Evolutionary conservation across 2,329 filamentous ascomycete species (phyloP), one percentile per base, ranked within the genome.

Genomic region (Eutypella sp.): DNA sequence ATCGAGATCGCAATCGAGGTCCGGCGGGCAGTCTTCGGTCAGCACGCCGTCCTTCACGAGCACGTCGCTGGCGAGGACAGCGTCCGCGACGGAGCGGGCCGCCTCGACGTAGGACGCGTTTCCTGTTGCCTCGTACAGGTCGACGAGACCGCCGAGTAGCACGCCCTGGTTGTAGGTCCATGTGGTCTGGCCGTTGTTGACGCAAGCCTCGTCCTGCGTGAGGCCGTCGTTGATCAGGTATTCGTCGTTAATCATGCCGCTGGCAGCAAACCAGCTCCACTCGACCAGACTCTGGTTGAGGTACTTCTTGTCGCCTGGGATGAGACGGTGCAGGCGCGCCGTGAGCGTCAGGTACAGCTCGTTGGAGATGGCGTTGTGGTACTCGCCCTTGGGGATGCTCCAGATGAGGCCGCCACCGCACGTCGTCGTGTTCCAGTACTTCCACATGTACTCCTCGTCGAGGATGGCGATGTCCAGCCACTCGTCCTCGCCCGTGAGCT

Each of bases 161-260:
- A 84, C 77, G 8, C 81, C 81, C 59, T 84, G 80, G 53, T 64
- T 67, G 55, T 76, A 75, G 29, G 70, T 60, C 62, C 80, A 84
- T n/a, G 53, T 55, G 4, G 56, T 42, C 20, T 44, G 44, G 10
- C 52, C 50, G 38, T 64, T 38, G 67, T 73, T 20, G 16, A 51
- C 45, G 47, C 61, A 64, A 8, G 57, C 41, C 2, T 36, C 19
- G 9, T 63, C 64, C 0, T 51, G 49, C 15, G 67, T 65, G 40
- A 73, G 56, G n/a, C 70, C 70, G 54, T 74, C 71, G 47, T 72
- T 72, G 51, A 73, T 52, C 3, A 71, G 58, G 10, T 52, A 52
- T 4, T 67, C 57, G 18, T 44, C 37, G 47, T 70, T 71, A 52
- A 72, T 70, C 50, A 74, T 58, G 16, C 69, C 69, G 41, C 54